Evolutionary conservation across 352 stramenopile species (phyloP).

Genomic region (Globisporangium polare): DNA sequence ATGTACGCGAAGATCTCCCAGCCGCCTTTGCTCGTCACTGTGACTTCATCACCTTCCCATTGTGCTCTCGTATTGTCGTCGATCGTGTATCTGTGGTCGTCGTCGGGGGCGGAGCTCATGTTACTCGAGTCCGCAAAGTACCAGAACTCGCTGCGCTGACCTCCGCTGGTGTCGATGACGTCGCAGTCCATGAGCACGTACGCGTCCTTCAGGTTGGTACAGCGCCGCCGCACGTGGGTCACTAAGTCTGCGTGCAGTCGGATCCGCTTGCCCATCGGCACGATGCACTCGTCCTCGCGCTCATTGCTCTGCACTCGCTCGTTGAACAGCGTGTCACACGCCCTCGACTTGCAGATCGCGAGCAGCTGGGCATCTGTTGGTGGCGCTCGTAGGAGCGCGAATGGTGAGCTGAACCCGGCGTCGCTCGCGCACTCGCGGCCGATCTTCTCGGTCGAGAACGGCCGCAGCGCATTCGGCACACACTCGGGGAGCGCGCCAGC

Average conservation of each 20-base stretch:
- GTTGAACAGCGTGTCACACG: constrained; percentile 7
- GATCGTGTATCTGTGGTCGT: not conserved
- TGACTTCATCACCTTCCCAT: constrained; percentile 14
- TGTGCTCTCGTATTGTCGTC: not conserved
- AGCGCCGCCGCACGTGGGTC: constrained; percentile 2
- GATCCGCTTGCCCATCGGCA: constrained; percentile 5
- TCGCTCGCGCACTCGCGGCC: constrained; percentile 9
- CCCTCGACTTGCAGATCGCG: constrained; percentile 11
- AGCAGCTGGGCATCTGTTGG: constrained; percentile 4
- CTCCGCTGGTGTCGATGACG: not conserved
- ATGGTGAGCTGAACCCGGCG: constrained; percentile 5
- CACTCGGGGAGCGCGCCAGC: not conserved
- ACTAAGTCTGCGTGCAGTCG: constrained; percentile 13
- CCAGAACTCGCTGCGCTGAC: constrained; percentile 13
- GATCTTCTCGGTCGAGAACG: not conserved
- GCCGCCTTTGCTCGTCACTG: not conserved
- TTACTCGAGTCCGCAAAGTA: constrained; percentile 12
- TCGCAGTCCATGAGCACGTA: constrained; percentile 16
- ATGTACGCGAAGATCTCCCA: constrained; percentile 14
- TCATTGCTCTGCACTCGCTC: not conserved
- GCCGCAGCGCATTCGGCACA: not conserved
- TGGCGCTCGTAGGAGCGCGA: constrained; percentile 3
- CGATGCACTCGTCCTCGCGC: constrained; percentile 1
- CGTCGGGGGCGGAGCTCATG: not conserved
- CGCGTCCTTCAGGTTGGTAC: constrained; percentile 7